These are phyloP conservation scores for Mortierella sp. DNA, from an alignment of 371 early-diverging fungal species.

Conservation along the genomic window DNA sequence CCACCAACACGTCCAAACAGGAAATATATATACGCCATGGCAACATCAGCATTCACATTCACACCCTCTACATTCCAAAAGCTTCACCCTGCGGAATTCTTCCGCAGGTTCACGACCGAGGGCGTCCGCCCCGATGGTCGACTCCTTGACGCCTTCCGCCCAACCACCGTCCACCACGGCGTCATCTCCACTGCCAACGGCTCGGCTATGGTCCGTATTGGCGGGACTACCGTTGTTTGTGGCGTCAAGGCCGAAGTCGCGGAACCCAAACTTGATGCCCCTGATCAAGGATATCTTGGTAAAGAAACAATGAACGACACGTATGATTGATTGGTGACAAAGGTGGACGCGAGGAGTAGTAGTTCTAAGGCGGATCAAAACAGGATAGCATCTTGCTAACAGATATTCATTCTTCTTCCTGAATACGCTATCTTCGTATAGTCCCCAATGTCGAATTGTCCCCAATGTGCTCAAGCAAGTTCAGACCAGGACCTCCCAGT, in stretches of 20 bases:
- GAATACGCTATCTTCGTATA: constrained; percentile 25
- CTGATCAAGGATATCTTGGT: constrained; percentile 88
- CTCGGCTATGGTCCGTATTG: constrained; percentile 90
- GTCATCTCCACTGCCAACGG: constrained; percentile 89
- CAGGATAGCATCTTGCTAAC: not conserved
- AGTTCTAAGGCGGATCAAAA: not conserved
- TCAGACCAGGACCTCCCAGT: constrained; percentile 90
- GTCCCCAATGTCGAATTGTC: constrained; percentile 95
- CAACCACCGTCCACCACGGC: constrained; percentile 70
- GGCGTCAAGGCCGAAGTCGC: constrained; percentile 97
- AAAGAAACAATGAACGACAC: not conserved
- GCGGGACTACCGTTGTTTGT: constrained; percentile 92
- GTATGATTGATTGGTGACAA: not conserved
- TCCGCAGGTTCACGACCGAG: constrained; percentile 84
- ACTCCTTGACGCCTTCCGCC: constrained; percentile 70
- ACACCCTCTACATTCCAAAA: constrained; percentile 70
- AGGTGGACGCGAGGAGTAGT: not conserved
- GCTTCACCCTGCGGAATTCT: constrained; percentile 91
- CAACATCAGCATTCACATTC: constrained; percentile 53
- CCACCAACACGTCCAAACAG: not conserved
- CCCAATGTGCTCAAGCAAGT: constrained; percentile 87
- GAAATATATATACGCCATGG: constrained; percentile 14
- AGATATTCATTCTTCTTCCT: constrained; percentile 1
- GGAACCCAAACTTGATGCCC: constrained; percentile 79
- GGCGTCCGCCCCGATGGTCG: constrained; percentile 91